Base-by-base conservation (phyloP, 306 rosid genomes). In the Vigna trinervia region DNA sequence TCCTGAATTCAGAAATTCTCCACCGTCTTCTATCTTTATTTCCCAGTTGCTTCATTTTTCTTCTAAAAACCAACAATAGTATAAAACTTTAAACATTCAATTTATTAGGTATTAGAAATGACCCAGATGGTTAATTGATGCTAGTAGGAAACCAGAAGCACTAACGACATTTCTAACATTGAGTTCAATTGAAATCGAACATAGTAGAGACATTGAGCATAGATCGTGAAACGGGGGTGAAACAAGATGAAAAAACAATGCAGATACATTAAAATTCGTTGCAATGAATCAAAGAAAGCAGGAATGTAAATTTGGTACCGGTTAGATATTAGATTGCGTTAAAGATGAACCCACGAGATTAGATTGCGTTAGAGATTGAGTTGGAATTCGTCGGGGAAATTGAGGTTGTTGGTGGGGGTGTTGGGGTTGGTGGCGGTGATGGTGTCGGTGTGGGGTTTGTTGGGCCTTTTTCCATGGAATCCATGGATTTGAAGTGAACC, bases 401-500 rank as follows among this genome's bases (percentile, higher is more conserved):
- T 88, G 4, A 81, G 83, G 77, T 86, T 4, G 30, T 56, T 48
- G 68, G 84, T 14, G 63, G 12, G 1, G 63, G 1, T 5, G 8
- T 30, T n/a, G 26, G 12, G 6, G 81, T 52, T 6, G 57, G 4
- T 17, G 62, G 8, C 8, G 23, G 1, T 13, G 26, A 3, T 11
- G 62, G 5, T 83, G 39, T 78, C 90, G 5, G 82, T 74, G 19
- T 89, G 47, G 3, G 34, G 57, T 26, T 73, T 80, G 2, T 86
- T 70, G 5, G 97, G 94, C 96, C 98, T 14, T 90, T 90, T 65
- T 94, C 98, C 97, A 94, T 92, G 45, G 88, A 83, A 75, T 94
- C 98, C 97, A 94, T 92, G 8, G 90, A 83, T 87, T 89, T 92
- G 81, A 94, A 94, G 54, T 90, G 97, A 51, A 92, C 93, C 98